Evolutionary conservation across 2,329 filamentous ascomycete species (phyloP).

Genomic region (Blastomyces silverae): DNA sequence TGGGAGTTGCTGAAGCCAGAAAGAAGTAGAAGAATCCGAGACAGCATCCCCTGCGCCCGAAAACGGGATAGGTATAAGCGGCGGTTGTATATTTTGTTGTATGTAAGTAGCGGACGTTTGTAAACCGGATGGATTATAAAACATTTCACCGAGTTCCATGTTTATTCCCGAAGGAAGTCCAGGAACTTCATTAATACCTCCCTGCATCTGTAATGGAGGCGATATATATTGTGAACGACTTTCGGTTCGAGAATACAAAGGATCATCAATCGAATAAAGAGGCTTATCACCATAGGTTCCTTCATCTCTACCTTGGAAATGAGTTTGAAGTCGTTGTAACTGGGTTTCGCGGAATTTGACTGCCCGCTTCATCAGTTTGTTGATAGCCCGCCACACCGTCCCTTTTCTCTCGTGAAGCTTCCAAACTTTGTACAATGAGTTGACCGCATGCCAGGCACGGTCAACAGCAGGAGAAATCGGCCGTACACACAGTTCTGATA

Average conservation of each 20-base stretch:
- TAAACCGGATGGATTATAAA: not conserved
- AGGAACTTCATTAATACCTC: not conserved
- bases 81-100: not conserved
- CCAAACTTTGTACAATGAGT: constrained; percentile 40
- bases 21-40: not conserved
- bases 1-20: not conserved
- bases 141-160: not conserved
- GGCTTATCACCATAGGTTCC: not conserved
- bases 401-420: constrained; percentile 42
- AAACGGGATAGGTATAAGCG: not conserved
- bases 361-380: constrained; percentile 55
- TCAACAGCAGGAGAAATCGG: constrained; percentile 53
- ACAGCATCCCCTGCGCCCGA: not conserved
- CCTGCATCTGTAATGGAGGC: not conserved
- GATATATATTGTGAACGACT: not conserved
- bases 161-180: not conserved
- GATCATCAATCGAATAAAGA: not conserved
- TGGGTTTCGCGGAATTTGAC: constrained; percentile 49
- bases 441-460: constrained; percentile 54
- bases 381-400: constrained; percentile 58
- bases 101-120: not conserved
- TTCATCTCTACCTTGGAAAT: constrained; percentile 18
- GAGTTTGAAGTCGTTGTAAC: constrained; percentile 27
- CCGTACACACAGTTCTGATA: constrained; percentile 54
- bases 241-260: not conserved